Conservation (phyloP, 2,329 filamentous ascomycete species). For the Bipolaris oryzae region DNA sequence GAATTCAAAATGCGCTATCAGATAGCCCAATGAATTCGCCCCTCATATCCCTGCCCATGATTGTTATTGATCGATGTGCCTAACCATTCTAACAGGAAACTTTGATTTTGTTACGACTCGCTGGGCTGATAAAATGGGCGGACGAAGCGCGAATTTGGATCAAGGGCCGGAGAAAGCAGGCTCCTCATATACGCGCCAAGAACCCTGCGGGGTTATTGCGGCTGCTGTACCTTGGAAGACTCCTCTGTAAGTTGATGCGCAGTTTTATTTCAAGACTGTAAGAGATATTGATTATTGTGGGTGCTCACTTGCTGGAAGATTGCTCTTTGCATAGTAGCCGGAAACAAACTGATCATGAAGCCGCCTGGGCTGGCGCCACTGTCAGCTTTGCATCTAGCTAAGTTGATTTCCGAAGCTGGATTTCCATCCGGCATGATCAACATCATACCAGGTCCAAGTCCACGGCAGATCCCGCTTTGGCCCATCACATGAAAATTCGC, state of each 20-base stretch:
- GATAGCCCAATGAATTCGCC: neutral
- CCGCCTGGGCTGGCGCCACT: neutral
- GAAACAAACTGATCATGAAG: neutral
- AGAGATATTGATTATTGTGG: neutral
- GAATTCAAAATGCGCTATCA: neutral
- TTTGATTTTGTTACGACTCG: neutral
- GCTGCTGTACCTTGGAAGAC: neutral
- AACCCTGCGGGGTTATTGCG: neutral
- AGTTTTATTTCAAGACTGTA: neutral
- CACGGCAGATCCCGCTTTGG: neutral
- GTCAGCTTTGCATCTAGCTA: neutral
- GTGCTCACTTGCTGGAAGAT: neutral
- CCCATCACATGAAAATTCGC: conserved; percentile 43
- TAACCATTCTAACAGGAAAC: neutral
- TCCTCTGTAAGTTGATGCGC: neutral
- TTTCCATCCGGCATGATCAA: neutral
- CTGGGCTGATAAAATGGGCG: neutral
- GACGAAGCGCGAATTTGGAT: neutral
- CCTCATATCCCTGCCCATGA: neutral
- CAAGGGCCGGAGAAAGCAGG: neutral
- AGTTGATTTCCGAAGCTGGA: neutral
- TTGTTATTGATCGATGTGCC: neutral
- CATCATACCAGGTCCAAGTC: neutral
- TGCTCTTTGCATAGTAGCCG: neutral
- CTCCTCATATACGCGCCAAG: neutral